Conservation (phyloP, 495 filamentous ascomycete species). For the Amniculicola lignicola region DNA sequence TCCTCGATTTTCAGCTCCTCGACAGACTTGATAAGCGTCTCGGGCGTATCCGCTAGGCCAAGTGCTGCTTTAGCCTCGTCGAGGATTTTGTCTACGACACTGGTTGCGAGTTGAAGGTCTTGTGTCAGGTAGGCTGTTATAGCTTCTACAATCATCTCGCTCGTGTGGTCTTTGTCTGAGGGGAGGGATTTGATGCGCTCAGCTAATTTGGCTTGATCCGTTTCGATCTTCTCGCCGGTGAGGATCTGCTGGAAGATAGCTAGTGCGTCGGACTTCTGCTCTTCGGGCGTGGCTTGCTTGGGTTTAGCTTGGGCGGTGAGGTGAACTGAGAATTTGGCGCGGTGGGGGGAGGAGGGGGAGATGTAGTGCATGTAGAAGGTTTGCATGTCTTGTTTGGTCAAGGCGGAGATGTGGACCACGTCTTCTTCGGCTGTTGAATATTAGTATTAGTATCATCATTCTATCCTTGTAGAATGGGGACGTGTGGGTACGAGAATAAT, state of each 20-base stretch:
- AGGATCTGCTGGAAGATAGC: constrained; percentile 51
- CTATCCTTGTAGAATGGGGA: not conserved
- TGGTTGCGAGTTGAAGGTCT: constrained; percentile 46
- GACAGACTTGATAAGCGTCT: constrained; percentile 48
- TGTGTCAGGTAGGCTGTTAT: constrained; percentile 52
- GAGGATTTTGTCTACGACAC: constrained; percentile 46
- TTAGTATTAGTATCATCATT: constrained; percentile 25
- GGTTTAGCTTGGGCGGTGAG: constrained; percentile 59
- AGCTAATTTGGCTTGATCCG: constrained; percentile 47
- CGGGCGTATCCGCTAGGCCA: constrained; percentile 38
- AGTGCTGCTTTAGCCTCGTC: constrained; percentile 49
- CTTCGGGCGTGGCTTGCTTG: constrained; percentile 49
- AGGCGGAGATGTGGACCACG: constrained; percentile 64
- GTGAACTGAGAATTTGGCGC: constrained; percentile 81
- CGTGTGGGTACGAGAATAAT: not conserved
- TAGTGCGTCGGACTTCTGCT: constrained; percentile 56
- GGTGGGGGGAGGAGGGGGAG: constrained; percentile 63
- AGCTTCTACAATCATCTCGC: constrained; percentile 44
- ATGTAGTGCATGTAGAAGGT: constrained; percentile 78
- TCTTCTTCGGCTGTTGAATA: constrained; percentile 62
- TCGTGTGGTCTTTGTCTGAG: constrained; percentile 40
- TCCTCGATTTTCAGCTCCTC: constrained; percentile 30
- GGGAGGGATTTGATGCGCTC: constrained; percentile 50
- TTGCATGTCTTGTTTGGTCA: constrained; percentile 75
- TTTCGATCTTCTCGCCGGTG: constrained; percentile 48